phyloP scores from a whole-genome alignment of 176 grass and related monocot species.

The Neostapfia colusana region DNA sequence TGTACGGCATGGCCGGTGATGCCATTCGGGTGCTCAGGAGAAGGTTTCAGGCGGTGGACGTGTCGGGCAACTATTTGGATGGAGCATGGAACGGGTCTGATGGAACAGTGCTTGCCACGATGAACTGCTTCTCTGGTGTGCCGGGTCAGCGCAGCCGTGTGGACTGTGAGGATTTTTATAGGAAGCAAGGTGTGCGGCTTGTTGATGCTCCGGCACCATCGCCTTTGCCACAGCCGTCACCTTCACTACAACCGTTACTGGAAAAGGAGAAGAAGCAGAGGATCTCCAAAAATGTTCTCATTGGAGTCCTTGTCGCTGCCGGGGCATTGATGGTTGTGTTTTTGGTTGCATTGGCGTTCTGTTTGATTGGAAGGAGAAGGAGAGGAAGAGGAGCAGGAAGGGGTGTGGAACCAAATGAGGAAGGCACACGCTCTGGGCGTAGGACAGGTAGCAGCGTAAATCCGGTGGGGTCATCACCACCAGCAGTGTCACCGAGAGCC shows the following conservation, averaged over 20 bases:
- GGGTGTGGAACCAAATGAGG: slow-evolving; percentile 35
- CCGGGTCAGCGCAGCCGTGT: slow-evolving; percentile 50
- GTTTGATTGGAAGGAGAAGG: slow-evolving; percentile 25
- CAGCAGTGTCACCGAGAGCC: slow-evolving; percentile 28
- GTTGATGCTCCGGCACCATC: slow-evolving; percentile 20
- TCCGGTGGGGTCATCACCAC: slow-evolving; percentile 45
- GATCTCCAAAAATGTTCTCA: slow-evolving; percentile 57
- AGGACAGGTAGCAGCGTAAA: slow-evolving; percentile 55
- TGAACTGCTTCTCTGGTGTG: slow-evolving; percentile 63
- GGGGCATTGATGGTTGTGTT: slow-evolving; percentile 40
- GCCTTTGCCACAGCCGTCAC: slow-evolving; percentile 11
- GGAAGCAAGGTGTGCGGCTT: slow-evolving; percentile 28
- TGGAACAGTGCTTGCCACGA: slow-evolving; percentile 21
- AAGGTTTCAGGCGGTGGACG: slow-evolving; percentile 58
- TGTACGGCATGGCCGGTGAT: slow-evolving; percentile 45
- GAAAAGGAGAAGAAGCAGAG: background rate
- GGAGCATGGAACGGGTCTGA: slow-evolving; percentile 40
- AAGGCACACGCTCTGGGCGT: slow-evolving; percentile 29
- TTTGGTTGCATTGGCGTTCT: slow-evolving; percentile 37
- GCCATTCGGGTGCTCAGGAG: slow-evolving; percentile 30
- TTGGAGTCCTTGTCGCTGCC: slow-evolving; percentile 47
- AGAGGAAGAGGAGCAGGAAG: slow-evolving; percentile 14
- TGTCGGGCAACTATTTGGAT: slow-evolving; percentile 80
- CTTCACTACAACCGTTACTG: background rate
- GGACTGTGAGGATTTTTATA: slow-evolving; percentile 70